Conservation (phyloP, 345 rosid genomes). For the Erucastrum elatum region DNA sequence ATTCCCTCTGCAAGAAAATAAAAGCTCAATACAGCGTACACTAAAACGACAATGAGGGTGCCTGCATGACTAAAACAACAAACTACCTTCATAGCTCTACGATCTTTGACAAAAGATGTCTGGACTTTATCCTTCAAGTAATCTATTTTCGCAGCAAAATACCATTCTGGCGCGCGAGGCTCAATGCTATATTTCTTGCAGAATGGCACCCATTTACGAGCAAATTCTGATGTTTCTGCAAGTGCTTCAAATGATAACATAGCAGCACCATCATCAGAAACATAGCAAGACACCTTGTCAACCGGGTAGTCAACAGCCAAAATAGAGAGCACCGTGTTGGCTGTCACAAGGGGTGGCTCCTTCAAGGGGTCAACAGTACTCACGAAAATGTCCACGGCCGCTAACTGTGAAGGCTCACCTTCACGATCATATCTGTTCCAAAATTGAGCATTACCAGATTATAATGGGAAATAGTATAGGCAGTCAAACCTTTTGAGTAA, state of each 20-base stretch:
- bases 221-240: constrained; percentile 89
- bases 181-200: constrained; percentile 80
- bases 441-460: constrained; percentile 17
- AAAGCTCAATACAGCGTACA: constrained; percentile 11
- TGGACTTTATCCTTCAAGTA: constrained; percentile 93
- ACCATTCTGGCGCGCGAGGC: constrained; percentile 98
- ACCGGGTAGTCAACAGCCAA: constrained; percentile 93
- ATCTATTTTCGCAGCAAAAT: constrained; percentile 79
- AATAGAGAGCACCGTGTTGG: constrained; percentile 89
- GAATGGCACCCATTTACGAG: constrained; percentile 94
- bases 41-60: background rate
- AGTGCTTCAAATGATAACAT: constrained; percentile 91
- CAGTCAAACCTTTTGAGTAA: background rate
- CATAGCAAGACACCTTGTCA: constrained; percentile 93
- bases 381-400: constrained; percentile 90
- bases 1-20: constrained; percentile 68
- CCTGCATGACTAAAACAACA: constrained; percentile 12
- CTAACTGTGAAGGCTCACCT: constrained; percentile 89
- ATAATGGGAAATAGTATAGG: background rate
- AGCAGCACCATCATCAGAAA: constrained; percentile 96
- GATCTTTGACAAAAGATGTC: constrained; percentile 91
- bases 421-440: constrained; percentile 75
- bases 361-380: constrained; percentile 96
- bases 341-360: constrained; percentile 97
- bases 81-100: constrained; percentile 91